phyloP scores from a whole-genome alignment of 768 basidiomycete genomes.

The Leccinum subtestaceum region DNA sequence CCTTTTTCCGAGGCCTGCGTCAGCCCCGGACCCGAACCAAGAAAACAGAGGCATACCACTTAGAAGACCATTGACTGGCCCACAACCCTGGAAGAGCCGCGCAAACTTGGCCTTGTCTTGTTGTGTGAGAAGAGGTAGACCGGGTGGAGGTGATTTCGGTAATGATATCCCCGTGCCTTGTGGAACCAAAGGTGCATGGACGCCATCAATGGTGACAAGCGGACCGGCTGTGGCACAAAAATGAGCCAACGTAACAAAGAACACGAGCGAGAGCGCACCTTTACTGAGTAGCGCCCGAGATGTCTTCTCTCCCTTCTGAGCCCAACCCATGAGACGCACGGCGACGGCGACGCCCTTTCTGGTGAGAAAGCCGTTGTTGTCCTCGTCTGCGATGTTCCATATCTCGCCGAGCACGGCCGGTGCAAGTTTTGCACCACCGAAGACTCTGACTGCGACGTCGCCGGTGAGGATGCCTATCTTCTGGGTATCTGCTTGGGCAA shows the following conservation, averaged over 20 bases:
- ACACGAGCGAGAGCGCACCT: conserved; percentile 49
- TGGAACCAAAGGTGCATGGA: conserved; percentile 48
- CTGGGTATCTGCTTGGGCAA: conserved; percentile 69
- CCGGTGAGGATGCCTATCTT: conserved; percentile 84
- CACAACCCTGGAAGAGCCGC: conserved; percentile 68
- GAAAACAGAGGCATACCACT: conserved; percentile 51
- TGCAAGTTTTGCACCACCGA: conserved; percentile 78
- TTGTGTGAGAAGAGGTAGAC: conserved; percentile 65
- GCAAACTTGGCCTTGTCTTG: conserved; percentile 86
- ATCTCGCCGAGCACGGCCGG: conserved; percentile 84
- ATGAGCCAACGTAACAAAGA: conserved; percentile 12
- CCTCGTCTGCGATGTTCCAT: conserved; percentile 89
- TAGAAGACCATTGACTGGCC: conserved; percentile 74
- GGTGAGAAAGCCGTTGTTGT: conserved; percentile 91
- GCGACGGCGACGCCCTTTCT: conserved; percentile 85
- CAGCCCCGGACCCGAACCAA: background rate
- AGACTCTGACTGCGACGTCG: conserved; percentile 85
- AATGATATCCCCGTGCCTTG: conserved; percentile 54
- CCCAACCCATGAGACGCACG: conserved; percentile 88
- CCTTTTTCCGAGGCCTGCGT: conserved; percentile 41
- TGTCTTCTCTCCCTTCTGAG: conserved; percentile 80
- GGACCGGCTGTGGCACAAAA: conserved; percentile 64
- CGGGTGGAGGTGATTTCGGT: conserved; percentile 57
- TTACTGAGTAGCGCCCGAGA: conserved; percentile 60
- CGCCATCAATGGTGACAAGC: conserved; percentile 73